Base-by-base conservation (phyloP, 1,139 yeast species). In the Yamadazyma spencermartinsiae region DNA sequence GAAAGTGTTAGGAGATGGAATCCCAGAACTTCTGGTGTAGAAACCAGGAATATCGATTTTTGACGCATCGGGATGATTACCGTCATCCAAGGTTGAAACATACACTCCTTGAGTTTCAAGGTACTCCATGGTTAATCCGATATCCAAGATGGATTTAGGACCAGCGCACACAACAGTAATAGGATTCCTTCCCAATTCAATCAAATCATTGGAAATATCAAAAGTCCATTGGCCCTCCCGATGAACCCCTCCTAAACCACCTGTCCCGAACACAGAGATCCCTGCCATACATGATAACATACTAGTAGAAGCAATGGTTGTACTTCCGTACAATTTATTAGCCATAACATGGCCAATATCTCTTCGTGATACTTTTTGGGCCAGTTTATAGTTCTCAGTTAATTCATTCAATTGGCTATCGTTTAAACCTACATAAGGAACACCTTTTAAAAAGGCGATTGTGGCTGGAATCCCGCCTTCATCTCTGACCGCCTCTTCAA, bases 201-300 rank as follows among this genome's bases (percentile, higher is more conserved):
- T 89, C 46, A 88, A 73, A 60, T 88, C 97, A 4, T 96, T 95
- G 47, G 92, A 82, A 18, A 88, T 70, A 60, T 88, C 97, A 79
- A 86, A 76, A 1, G 90, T 80, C 23, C 60, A 47, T 38, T 85
- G 83, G 6, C 85, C 95, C 10, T 85, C 86, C 40, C 88, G 73
- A 53, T 89, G 96, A 11, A 88, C 96, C 12, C 97, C 97, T 7
- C 97, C 96, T 19, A 88, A 70, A 1, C 97, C 97, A 28, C 97
- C 97, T 2, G 96, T 89, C 1, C 95, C 95, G 70, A 88, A 89
- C 15, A 89, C 89, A 48, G 77, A 74, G 50, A 88, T 86, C 0
- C 95, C 94, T 0, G 90, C 90, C 54, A 65, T 55, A 39, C 81
- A 72, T 0, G 96, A 82, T 12, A 89, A 60, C 12, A 88, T 84